phyloP scores from a whole-genome alignment of 108 stramenopile species.

The Fragilariopsis cylindrus region DNA sequence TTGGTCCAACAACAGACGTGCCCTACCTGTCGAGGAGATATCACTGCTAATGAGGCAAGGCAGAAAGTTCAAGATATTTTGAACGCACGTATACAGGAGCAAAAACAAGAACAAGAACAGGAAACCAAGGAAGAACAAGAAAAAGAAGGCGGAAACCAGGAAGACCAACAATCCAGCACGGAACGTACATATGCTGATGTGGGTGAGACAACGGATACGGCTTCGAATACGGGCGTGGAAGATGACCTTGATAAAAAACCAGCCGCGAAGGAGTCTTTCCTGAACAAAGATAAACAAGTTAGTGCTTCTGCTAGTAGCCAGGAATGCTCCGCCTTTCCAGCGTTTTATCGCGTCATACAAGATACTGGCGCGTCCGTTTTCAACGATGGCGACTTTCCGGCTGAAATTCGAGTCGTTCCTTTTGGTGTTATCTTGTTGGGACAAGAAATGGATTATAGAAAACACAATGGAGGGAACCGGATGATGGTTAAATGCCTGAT shows the following conservation, averaged over 20 bases:
- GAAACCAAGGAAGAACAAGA: slow-evolving; percentile 25
- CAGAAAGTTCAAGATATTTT: slow-evolving; percentile 19
- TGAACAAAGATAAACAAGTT: neutral
- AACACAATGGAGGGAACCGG: slow-evolving; percentile 12
- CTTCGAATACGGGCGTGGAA: neutral
- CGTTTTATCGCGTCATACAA: slow-evolving; percentile 39
- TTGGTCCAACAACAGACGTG: slow-evolving; percentile 97
- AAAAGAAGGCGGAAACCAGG: neutral
- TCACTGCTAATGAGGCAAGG: slow-evolving; percentile 69
- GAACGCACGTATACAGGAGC: slow-evolving; percentile 14
- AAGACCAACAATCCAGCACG: neutral
- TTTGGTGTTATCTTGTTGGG: slow-evolving; percentile 35
- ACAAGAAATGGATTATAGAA: slow-evolving; percentile 23
- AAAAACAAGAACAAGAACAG: slow-evolving; percentile 6
- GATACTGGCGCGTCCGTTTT: slow-evolving; percentile 40
- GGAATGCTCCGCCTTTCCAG: slow-evolving; percentile 37
- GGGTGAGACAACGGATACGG: neutral
- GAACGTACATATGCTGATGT: slow-evolving; percentile 9
- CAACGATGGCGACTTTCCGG: slow-evolving; percentile 13
- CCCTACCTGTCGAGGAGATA: slow-evolving; percentile 95
- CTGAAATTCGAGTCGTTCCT: slow-evolving; percentile 28
- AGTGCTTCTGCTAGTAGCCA: neutral
- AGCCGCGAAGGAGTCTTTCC: neutral
- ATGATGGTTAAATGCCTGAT: slow-evolving; percentile 43
- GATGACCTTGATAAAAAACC: neutral